Percentiles rank a stretch among this genome's conserved stretches.
Evolutionary conservation across 805 yeast species (phyloP).

Genomic region (Zygoascus biomembranicola): DNA sequence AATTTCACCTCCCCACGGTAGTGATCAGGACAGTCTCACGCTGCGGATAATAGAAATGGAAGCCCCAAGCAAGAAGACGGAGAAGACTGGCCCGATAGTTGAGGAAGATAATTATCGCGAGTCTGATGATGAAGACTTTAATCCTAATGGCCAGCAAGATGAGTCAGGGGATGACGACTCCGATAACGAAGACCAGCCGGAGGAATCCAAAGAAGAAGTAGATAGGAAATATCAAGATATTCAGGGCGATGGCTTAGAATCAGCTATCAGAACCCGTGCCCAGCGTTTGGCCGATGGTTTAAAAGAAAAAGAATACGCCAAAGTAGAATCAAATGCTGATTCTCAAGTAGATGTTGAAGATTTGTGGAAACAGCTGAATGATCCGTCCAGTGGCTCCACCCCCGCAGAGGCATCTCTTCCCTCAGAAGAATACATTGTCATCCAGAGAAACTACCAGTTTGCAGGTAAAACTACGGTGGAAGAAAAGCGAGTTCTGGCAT

Average conservation of each 20-base stretch:
- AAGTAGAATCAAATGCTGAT: conserved; percentile 17
- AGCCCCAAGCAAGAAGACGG: no score
- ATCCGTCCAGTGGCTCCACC: conserved; percentile 1
- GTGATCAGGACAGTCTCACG: no score
- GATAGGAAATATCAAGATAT: conserved; percentile 41
- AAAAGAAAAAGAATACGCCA: conserved; percentile 25
- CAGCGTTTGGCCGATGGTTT: conserved; percentile 37
- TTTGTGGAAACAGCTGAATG: conserved; percentile 48
- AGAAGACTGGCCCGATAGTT: not conserved
- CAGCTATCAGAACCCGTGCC: conserved; percentile 51
- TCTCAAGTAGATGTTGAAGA: conserved; percentile 40
- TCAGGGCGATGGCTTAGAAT: conserved; percentile 53
- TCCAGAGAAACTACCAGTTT: conserved; percentile 72
- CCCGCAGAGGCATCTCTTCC: not conserved
- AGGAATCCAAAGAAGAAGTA: conserved; percentile 14
- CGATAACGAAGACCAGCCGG: conserved; percentile 30
- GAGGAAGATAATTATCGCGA: conserved; percentile 42
- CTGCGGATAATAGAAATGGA: no score
- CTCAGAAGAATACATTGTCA: conserved; percentile 50
- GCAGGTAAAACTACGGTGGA: conserved; percentile 81
- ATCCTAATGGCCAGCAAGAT: conserved; percentile 31
- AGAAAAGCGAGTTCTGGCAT: conserved; percentile 63
- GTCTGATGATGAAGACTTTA: conserved; percentile 51
- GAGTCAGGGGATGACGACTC: conserved; percentile 32
- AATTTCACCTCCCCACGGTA: no score